Conservation (phyloP, 2,329 filamentous ascomycete species). For the Teratosphaeriaceae sp. region DNA sequence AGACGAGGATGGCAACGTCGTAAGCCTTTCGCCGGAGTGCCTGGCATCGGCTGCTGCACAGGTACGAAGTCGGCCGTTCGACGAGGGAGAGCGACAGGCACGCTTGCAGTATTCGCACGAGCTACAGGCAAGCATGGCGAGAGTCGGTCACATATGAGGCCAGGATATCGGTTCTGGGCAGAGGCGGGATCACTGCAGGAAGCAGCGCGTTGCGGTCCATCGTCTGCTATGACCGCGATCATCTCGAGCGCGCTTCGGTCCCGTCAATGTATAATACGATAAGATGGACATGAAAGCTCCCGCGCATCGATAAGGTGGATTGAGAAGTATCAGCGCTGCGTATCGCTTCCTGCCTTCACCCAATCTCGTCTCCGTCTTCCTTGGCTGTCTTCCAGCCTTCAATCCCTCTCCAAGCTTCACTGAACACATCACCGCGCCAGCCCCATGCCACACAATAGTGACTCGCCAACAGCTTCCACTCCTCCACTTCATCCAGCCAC, state of each 20-base stretch:
- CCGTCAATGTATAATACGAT: no score
- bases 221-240: no score
- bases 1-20: neutral
- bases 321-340: no score
- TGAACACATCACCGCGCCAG: slow-evolving; percentile 49
- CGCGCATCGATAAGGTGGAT: no score
- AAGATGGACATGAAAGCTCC: no score
- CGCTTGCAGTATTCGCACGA: slow-evolving; percentile 1
- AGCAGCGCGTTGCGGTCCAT: no score
- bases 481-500: slow-evolving; percentile 90
- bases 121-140: slow-evolving; percentile 2
- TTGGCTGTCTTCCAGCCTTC: slow-evolving; percentile 12
- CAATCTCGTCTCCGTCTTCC: neutral
- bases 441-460: slow-evolving; percentile 93
- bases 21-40: neutral
- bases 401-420: slow-evolving; percentile 18
- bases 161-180: neutral
- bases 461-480: slow-evolving; percentile 77
- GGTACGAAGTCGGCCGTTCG: neutral
- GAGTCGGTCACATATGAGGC: neutral
- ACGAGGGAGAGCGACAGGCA: neutral
- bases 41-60: neutral
- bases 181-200: no score
- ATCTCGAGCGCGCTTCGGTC: no score
- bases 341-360: neutral